Evolutionary conservation across 495 filamentous ascomycete species (phyloP).

Genomic region (Aspergillus diversus): DNA sequence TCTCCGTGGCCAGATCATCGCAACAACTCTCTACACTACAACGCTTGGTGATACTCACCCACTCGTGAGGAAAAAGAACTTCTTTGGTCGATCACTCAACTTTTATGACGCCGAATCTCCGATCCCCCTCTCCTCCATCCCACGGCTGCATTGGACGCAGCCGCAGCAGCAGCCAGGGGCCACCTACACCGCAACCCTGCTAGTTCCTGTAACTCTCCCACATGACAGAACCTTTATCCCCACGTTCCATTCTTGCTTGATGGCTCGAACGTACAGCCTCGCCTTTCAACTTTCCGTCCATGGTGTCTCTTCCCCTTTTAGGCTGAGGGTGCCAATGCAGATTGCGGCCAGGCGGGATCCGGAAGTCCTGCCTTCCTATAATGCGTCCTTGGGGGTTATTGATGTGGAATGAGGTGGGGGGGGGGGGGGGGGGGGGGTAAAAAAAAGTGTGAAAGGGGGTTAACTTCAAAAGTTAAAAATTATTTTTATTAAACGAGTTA

Average conservation of each 20-base stretch:
- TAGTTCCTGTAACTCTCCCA: conserved; percentile 68
- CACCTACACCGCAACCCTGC: conserved; percentile 58
- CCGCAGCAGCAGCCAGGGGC: not conserved
- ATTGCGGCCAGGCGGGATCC: conserved; percentile 16
- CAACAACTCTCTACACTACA: conserved; percentile 23
- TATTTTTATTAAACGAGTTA: no score
- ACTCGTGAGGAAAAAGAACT: conserved; percentile 16
- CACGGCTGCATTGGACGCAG: conserved; percentile 12
- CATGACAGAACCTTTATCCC: conserved; percentile 58
- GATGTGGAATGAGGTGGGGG: not conserved
- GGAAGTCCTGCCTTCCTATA: conserved; percentile 8
- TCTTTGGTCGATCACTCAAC: conserved; percentile 19
- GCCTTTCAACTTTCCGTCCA: conserved; percentile 41
- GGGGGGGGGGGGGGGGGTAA: no score
- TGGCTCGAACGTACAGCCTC: conserved; percentile 68
- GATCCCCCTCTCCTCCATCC: conserved; percentile 8
- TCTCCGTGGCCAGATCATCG: conserved; percentile 15
- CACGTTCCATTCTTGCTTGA: conserved; percentile 76
- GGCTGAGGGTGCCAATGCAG: conserved; percentile 11
- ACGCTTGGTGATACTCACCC: conserved; percentile 9
- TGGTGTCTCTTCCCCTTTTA: conserved; percentile 2
- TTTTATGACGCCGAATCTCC: conserved; percentile 14
- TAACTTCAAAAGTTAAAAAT: no score
- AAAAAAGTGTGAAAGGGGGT: no score
- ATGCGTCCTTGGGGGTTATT: conserved; percentile 17